A percentile compares a stretch with the other conserved stretches of the same genome.
Evolutionary conservation across 768 basidiomycete species (phyloP).

Genomic region (Rhodosporidiobolus sp.): DNA sequence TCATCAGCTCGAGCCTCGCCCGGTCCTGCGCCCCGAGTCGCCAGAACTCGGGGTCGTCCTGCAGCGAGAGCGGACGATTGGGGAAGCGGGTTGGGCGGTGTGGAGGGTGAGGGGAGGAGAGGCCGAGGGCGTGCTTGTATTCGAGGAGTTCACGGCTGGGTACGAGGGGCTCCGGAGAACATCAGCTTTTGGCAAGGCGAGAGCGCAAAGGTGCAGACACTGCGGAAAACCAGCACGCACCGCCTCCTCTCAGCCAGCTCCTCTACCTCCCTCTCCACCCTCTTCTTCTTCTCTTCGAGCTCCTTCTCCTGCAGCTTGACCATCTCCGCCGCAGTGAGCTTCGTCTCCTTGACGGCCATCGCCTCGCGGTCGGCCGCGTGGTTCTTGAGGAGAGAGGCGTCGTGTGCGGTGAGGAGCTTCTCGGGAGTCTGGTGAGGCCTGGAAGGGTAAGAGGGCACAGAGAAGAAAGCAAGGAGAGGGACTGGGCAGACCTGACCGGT

Average conservation of each 20-base stretch:
- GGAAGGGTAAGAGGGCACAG: neutral
- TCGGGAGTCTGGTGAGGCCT: neutral
- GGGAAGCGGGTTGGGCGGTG: neutral
- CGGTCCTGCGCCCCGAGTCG: neutral
- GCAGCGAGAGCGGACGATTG: neutral
- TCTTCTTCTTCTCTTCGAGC: slow-evolving; percentile 9
- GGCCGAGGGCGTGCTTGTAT: slow-evolving; percentile 18
- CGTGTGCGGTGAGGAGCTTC: neutral
- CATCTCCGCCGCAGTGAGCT: slow-evolving; percentile 16
- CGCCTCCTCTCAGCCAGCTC: neutral
- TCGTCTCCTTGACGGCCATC: neutral
- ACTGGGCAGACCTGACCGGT: neutral
- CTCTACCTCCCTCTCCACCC: neutral
- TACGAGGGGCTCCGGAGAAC: too few relatives aligned
- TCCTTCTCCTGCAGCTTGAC: slow-evolving; percentile 7
- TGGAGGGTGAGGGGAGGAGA: neutral
- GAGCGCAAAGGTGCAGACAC: neutral
- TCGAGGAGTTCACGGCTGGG: slow-evolving; percentile 23
- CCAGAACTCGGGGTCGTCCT: slow-evolving; percentile 22
- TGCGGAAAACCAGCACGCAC: neutral
- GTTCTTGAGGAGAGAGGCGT: neutral
- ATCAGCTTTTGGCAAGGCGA: too few relatives aligned
- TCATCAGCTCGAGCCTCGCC: neutral
- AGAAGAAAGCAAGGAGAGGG: neutral
- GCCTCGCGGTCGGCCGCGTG: neutral